Evolutionary conservation across 2,329 filamentous ascomycete species (phyloP), one percentile per base, ranked within the genome.

Genomic region (Cladosporium sp.): DNA sequence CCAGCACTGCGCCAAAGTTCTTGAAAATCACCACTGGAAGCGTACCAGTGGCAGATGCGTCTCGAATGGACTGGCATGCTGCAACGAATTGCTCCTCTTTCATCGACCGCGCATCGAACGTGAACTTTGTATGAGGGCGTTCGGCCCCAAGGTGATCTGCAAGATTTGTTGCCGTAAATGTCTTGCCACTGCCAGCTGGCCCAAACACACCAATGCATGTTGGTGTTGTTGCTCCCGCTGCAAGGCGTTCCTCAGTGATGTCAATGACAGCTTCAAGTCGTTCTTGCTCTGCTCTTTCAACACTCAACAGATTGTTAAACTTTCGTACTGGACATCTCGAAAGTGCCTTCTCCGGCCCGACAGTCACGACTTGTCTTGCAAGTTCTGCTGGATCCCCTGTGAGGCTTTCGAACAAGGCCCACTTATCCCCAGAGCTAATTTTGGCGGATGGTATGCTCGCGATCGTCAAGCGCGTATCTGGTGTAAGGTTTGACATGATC

Each of bases 361-460:
- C 39, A 0, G 64, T 69, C 12, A 70, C 67, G 8, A 71, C 66
- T 40, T 69, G 67, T 47, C 68, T 62, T 19, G 69, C 69, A 12
- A 70, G 61, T 53, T 71, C 69, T 10, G 66, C 63, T 22, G 67
- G 65, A 49, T 71, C 69, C 12, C 69, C 69, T 20, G 69, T 70
- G 2, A 70, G 60, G 3, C 58, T 58, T 20, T 70, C 66, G 45
- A 70, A 70, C 28, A 71, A 68, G n/a, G 62, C 66, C 68, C 68
- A 71, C 50, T 62, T 65, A 13, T 70, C 68, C n/a, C 68, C 68
- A 15, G 67, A 66, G 54, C 66, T 69, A 56, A 71, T 71, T 17
- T 63, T 59, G 12, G 60, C 61, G 2, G 68, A 70, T 4, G 69
- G 69, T 24, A 71, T 66, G 59, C 61, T 70, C 15, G 66, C 68